Percentiles rank a stretch among this genome's conserved stretches.
These are phyloP conservation scores for Rhodotorula sp. DNA, from an alignment of 1,284 basidiomycete species.

Conservation along the genomic window DNA sequence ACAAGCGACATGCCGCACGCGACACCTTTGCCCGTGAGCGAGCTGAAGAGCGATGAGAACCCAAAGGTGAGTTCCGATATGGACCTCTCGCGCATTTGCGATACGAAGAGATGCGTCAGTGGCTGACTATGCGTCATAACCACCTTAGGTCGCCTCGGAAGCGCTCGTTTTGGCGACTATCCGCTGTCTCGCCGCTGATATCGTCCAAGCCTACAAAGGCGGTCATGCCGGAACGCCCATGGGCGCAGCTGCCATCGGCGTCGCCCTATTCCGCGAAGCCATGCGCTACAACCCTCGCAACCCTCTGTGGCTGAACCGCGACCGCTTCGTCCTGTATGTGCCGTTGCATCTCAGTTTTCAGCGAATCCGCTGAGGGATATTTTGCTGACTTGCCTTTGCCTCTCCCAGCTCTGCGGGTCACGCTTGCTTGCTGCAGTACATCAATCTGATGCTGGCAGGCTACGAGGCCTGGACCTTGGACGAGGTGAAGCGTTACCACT, in stretches of 20 bases:
- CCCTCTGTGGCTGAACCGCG: slow-evolving; percentile 88
- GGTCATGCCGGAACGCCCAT: slow-evolving; percentile 88
- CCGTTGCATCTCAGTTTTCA: no score
- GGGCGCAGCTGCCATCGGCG: slow-evolving; percentile 69
- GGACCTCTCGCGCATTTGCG: neutral
- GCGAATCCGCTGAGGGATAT: no score
- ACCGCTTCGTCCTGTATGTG: slow-evolving; percentile 69
- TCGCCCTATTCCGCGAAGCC: slow-evolving; percentile 63
- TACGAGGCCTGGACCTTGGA: slow-evolving; percentile 81
- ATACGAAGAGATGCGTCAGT: no score
- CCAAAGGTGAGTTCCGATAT: neutral
- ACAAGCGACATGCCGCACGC: neutral
- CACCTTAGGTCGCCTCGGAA: slow-evolving; percentile 67
- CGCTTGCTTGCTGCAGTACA: slow-evolving; percentile 62
- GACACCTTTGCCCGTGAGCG: neutral
- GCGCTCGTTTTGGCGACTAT: slow-evolving; percentile 59
- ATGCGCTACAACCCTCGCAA: slow-evolving; percentile 70
- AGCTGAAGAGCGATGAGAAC: slow-evolving; percentile 6
- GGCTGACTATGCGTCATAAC: slow-evolving; percentile 53
- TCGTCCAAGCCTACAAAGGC: slow-evolving; percentile 60
- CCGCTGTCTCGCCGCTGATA: slow-evolving; percentile 30
- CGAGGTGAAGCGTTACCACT: slow-evolving; percentile 49
- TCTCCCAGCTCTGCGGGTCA: slow-evolving; percentile 63
- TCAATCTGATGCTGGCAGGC: slow-evolving; percentile 74
- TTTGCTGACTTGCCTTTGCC: neutral